These are phyloP conservation scores for Phlegmacium glaucopus DNA, from an alignment of 768 basidiomycete genomes.

Conservation along the genomic window DNA sequence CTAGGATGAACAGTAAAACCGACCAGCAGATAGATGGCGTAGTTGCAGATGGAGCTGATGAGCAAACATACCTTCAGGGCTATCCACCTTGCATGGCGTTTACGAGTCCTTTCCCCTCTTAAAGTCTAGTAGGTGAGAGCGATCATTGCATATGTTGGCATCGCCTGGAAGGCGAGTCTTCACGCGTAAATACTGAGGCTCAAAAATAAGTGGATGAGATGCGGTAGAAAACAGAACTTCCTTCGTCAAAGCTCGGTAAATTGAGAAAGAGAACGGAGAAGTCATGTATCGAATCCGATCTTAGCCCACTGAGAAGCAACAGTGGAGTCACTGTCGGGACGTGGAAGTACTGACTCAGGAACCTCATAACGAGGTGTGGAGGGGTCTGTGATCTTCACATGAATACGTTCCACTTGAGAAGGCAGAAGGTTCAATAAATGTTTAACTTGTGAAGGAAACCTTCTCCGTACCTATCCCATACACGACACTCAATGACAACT, in stretches of 20 bases:
- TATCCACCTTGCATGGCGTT: too few species aligned
- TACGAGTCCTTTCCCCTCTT: too few species aligned
- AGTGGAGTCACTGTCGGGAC: conserved; percentile 34
- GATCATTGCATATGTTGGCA: conserved; percentile 75
- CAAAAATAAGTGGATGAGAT: conserved; percentile 64
- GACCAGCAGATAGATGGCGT: too few species aligned
- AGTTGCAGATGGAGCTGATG: too few species aligned
- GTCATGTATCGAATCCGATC: conserved; percentile 62
- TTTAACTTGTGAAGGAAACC: background rate
- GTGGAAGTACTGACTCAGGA: conserved; percentile 57
- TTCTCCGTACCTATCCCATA: conserved; percentile 52
- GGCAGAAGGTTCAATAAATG: background rate
- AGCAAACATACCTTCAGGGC: too few species aligned
- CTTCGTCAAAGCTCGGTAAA: conserved; percentile 42
- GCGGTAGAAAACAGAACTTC: conserved; percentile 62
- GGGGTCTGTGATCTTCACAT: conserved; percentile 60
- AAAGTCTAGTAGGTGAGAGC: too few species aligned
- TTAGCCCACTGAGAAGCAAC: conserved; percentile 30
- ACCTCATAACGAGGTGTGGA: conserved; percentile 55
- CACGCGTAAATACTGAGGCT: conserved; percentile 73
- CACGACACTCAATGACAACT: conserved; percentile 46
- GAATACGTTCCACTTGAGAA: conserved; percentile 54
- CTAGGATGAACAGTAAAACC: too few species aligned
- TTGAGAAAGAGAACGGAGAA: conserved; percentile 59
- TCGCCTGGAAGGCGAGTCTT: conserved; percentile 56